phyloP scores from a whole-genome alignment of 2,329 filamentous ascomycete species.

The Ascochyta clinopodiicola region DNA sequence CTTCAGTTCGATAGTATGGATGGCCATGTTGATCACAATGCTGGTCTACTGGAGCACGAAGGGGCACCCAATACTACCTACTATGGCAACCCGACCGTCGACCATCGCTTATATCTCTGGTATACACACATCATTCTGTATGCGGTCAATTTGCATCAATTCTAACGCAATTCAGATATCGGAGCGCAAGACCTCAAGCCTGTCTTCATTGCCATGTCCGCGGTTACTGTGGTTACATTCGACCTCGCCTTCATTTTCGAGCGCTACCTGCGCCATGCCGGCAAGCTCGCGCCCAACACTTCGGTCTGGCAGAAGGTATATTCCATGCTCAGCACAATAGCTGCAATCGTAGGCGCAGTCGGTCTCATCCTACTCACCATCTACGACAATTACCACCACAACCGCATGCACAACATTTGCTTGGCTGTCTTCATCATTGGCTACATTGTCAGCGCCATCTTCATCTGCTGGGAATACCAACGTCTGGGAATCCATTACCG shows the following conservation, averaged over 20 bases:
- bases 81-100: slow-evolving; percentile 67
- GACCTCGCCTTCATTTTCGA: slow-evolving; percentile 82
- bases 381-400: slow-evolving; percentile 80
- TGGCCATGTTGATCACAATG: slow-evolving; percentile 70
- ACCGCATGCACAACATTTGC: slow-evolving; percentile 74
- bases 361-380: slow-evolving; percentile 84
- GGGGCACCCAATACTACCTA: slow-evolving; percentile 63
- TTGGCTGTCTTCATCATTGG: slow-evolving; percentile 83
- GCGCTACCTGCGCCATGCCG: slow-evolving; percentile 82
- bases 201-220: slow-evolving; percentile 76
- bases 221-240: slow-evolving; percentile 77
- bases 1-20: slow-evolving; percentile 62
- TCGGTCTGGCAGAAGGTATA: slow-evolving; percentile 68
- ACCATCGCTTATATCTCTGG: slow-evolving; percentile 76
- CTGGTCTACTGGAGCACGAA: slow-evolving; percentile 72
- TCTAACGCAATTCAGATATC: slow-evolving; percentile 54
- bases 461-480: slow-evolving; percentile 90
- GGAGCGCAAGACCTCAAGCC: slow-evolving; percentile 71
- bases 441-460: slow-evolving; percentile 84
- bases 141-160: no score
- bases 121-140: slow-evolving; percentile 24
- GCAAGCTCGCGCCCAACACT: slow-evolving; percentile 78
- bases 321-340: slow-evolving; percentile 66
- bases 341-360: slow-evolving; percentile 75
- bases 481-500: slow-evolving; percentile 81